Base-by-base conservation (phyloP, 2,329 filamentous ascomycete genomes). In the Didymosphaeria variabile region DNA sequence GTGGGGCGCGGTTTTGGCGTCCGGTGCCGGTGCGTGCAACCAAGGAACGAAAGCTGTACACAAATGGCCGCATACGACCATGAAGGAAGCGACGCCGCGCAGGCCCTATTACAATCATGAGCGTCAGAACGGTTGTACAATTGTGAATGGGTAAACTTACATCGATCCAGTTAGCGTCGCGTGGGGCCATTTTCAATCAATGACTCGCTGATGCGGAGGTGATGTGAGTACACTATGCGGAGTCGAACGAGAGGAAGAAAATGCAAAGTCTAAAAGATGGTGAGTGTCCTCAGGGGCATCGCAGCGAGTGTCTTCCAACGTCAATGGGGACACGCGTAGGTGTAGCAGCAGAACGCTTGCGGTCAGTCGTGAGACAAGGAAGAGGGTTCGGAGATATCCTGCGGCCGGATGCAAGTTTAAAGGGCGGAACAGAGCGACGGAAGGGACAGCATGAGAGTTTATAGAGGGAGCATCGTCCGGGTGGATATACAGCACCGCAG, bases 1-100 rank as follows among this genome's bases (percentile, higher is more conserved):
- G 52, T 81, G 80, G 5, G 85, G 83, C 1, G 79, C 69, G 2
- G 77, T 76, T 31, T 80, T 80, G 51, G 83, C 78, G n/a, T 74
- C 74, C 36, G 58, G 78, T 77, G 57, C 77, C 7, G 79, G 79
- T 38, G 72, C 66, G 60, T 80, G 79, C 40, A 81, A 67, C 74
- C 77, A 78, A 2, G 77, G 77, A 36, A 78, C 78, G 53, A 80
- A 78, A 10, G 77, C 73, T 21, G 79, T 80, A 63, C 77, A 80
- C 36, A 81, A 67, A 60, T 81, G 79, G 59, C 79, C 79, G 51
- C 72, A 77, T 23, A 81, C 79, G 52, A 81, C 79, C 66, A 79
- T 75, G 60, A 81, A 78, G 15, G 79, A 79, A 6, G 79, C 79
- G 55, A 79, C 65, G 32, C 79, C 79, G 31, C 79, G 77, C 32